Conservation (phyloP, 192 early-diverging fungal genomes). For the Backusella mclennaniae region DNA sequence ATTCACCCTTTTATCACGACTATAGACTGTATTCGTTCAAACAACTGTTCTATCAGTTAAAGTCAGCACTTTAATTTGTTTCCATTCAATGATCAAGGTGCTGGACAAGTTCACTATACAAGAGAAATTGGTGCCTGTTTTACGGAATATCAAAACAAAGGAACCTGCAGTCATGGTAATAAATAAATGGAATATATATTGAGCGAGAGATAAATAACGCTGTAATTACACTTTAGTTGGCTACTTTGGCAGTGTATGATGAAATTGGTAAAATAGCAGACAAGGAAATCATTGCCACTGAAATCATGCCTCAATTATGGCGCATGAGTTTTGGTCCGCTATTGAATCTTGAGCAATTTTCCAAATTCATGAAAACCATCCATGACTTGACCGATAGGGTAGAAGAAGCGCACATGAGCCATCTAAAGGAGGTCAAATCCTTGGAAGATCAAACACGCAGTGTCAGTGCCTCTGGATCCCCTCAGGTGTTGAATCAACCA, state of each 20-base stretch:
- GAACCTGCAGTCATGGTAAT: conserved; percentile 73
- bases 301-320: conserved; percentile 81
- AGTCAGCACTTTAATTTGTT: conserved; percentile 64
- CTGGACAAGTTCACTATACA: conserved; percentile 69
- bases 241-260: conserved; percentile 77
- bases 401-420: conserved; percentile 56
- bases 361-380: conserved; percentile 62
- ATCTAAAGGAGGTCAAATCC: conserved; percentile 56
- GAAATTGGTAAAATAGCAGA: conserved; percentile 73
- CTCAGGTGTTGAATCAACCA: conserved; percentile 12
- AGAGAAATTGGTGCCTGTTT: conserved; percentile 75
- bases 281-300: conserved; percentile 69
- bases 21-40: conserved; percentile 61
- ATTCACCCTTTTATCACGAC: background rate
- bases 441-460: conserved; percentile 50
- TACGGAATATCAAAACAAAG: conserved; percentile 71
- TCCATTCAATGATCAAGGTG: conserved; percentile 64
- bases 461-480: conserved; percentile 20
- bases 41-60: conserved; percentile 70
- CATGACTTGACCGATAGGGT: conserved; percentile 53
- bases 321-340: conserved; percentile 64
- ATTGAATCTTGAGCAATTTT: conserved; percentile 71
- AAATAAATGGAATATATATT: background rate
- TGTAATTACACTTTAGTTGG: conserved; percentile 45
- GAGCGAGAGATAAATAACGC: background rate